These are phyloP conservation scores for Westerdykella sp. DNA, from an alignment of 2,329 filamentous ascomycete genomes.

Conservation along the genomic window DNA sequence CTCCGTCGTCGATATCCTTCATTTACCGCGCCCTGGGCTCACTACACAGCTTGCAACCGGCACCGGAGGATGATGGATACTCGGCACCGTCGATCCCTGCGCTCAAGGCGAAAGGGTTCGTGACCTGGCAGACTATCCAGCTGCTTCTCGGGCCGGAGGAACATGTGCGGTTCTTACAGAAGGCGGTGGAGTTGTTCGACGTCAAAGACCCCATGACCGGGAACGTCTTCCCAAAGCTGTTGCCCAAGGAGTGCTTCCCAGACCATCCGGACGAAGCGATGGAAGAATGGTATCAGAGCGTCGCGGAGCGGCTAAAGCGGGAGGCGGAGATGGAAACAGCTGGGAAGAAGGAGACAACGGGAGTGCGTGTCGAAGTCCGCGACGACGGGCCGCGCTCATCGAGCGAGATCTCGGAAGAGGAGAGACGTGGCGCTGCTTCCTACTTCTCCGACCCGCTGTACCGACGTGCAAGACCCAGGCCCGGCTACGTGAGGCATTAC, in stretches of 20 bases:
- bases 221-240: conserved; percentile 50
- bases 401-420: conserved; percentile 32
- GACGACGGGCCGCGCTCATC: conserved; percentile 25
- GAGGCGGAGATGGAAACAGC: conserved; percentile 48
- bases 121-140: conserved; percentile 90
- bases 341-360: conserved; percentile 27
- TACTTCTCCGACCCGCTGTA: conserved; percentile 49
- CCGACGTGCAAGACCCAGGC: conserved; percentile 40
- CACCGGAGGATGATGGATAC: conserved; percentile 58
- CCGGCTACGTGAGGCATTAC: conserved; percentile 39
- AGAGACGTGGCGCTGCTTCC: conserved; percentile 39
- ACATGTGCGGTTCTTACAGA: conserved; percentile 77
- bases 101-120: conserved; percentile 76
- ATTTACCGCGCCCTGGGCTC: conserved; percentile 91
- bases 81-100: conserved; percentile 72
- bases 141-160: conserved; percentile 80
- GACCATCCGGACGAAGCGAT: conserved; percentile 69
- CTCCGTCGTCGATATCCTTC: conserved; percentile 71
- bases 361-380: conserved; percentile 15
- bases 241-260: conserved; percentile 67
- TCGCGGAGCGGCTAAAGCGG: conserved; percentile 62
- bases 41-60: conserved; percentile 77
- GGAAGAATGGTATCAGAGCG: conserved; percentile 75
- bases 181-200: conserved; percentile 69
- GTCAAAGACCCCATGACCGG: conserved; percentile 66